Evolutionary conservation across 202 grass and related monocot genomes (phyloP).

Genomic region (Cymbopogon flexuosus): DNA sequence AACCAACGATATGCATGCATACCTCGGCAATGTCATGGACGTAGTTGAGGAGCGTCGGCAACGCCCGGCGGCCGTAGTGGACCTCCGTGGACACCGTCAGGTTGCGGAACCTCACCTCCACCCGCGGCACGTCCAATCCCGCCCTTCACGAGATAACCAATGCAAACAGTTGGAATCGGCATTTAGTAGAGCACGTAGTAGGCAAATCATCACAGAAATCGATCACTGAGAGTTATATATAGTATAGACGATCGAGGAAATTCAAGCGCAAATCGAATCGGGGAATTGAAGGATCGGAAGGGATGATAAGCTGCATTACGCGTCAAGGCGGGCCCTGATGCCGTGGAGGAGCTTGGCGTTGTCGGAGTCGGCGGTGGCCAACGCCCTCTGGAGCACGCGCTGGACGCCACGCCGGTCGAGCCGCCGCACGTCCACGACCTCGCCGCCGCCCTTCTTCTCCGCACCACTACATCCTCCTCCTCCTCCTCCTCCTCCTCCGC

Average conservation of each 20-base stretch:
- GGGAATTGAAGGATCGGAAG: background rate
- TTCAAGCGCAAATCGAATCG: background rate
- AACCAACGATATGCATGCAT: background rate
- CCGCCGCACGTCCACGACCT: constrained; percentile 51
- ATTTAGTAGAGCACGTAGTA: background rate
- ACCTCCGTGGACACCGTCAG: constrained; percentile 52
- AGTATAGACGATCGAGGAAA: background rate
- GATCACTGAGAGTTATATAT: background rate
- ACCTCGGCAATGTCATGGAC: constrained; percentile 13
- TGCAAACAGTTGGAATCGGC: background rate
- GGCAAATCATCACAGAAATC: background rate
- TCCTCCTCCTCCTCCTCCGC: background rate
- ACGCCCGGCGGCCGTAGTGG: constrained; percentile 44
- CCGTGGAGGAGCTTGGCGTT: constrained; percentile 53
- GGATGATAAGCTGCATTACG: constrained; percentile 3
- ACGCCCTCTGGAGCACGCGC: constrained; percentile 47
- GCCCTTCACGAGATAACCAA: constrained; percentile 19
- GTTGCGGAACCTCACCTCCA: constrained; percentile 52
- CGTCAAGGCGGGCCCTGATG: constrained; percentile 54
- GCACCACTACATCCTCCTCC: background rate
- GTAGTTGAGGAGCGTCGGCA: constrained; percentile 59
- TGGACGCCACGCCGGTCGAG: constrained; percentile 38
- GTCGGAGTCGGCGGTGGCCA: constrained; percentile 55
- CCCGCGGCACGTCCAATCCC: constrained; percentile 48
- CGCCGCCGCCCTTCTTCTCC: background rate